These are phyloP conservation scores for Wallemia mellicola DNA, from an alignment of 1,284 basidiomycete species.

Conservation along the genomic window DNA sequence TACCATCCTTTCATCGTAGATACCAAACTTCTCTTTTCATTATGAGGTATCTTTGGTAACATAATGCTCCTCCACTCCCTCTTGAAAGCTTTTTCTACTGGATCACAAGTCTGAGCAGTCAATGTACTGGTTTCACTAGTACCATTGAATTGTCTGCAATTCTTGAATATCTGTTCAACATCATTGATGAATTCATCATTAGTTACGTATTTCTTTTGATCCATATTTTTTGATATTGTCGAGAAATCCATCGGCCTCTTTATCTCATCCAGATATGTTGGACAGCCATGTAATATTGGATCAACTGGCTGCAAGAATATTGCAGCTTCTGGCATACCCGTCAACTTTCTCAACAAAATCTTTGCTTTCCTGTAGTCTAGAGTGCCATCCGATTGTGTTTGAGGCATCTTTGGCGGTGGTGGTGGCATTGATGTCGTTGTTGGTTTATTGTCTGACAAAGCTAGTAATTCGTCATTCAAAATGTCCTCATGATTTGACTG, in stretches of 20 bases:
- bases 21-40: constrained; percentile 38
- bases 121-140: constrained; percentile 17
- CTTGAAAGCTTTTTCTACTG: constrained; percentile 41
- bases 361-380: constrained; percentile 29
- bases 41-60: constrained; percentile 29
- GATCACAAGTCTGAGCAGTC: constrained; percentile 23
- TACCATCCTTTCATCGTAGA: constrained; percentile 60
- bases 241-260: constrained; percentile 77
- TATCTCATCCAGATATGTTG: constrained; percentile 82
- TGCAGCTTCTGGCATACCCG: constrained; percentile 33
- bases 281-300: constrained; percentile 48
- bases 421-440: background rate
- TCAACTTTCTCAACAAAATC: constrained; percentile 32
- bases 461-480: background rate
- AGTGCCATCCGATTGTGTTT: constrained; percentile 5
- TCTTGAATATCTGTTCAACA: constrained; percentile 52
- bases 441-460: background rate
- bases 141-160: constrained; percentile 70
- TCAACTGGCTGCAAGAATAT: constrained; percentile 72
- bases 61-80: constrained; percentile 55
- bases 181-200: constrained; percentile 62
- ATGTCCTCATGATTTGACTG: background rate
- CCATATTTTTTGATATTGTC: constrained; percentile 46
- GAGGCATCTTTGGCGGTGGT: background rate
- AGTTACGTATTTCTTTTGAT: constrained; percentile 31